A percentile compares a stretch with the other conserved stretches of the same genome.
Conservation (phyloP, 371 early-diverging fungal genomes). For the Apophysomyces elegans region DNA sequence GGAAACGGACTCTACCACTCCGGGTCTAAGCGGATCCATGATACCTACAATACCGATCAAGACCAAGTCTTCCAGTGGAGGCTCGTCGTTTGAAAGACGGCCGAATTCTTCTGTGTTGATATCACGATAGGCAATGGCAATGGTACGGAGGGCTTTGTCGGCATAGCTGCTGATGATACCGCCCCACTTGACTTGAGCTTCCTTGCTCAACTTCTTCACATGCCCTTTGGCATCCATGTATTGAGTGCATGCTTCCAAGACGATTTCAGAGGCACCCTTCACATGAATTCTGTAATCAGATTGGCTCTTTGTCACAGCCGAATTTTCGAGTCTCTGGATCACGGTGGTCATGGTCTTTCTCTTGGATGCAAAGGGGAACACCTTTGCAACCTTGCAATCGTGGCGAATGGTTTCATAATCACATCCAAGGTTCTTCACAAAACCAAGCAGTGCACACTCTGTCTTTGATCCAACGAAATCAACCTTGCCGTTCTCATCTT, state of each 20-base stretch:
- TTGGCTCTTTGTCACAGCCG: constrained; percentile 33
- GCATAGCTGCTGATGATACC: constrained; percentile 78
- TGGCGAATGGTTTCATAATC: constrained; percentile 66
- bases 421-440: constrained; percentile 63
- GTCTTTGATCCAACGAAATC: constrained; percentile 92
- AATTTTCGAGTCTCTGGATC: constrained; percentile 41
- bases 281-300: constrained; percentile 64
- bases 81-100: constrained; percentile 49
- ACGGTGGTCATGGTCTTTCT: constrained; percentile 84
- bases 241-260: constrained; percentile 64
- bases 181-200: constrained; percentile 49
- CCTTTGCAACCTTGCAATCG: constrained; percentile 56
- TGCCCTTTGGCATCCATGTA: constrained; percentile 64
- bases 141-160: constrained; percentile 85
- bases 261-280: constrained; percentile 91
- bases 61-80: constrained; percentile 65
- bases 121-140: constrained; percentile 83
- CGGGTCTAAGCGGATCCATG: constrained; percentile 91
- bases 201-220: constrained; percentile 52
- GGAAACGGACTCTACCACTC: constrained; percentile 83
- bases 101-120: constrained; percentile 34
- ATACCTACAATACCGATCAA: constrained; percentile 90
- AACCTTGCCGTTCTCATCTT: constrained; percentile 71
- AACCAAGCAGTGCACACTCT: constrained; percentile 90
- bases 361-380: constrained; percentile 84